phyloP scores from a whole-genome alignment of 768 basidiomycete species.

The Pulveroboletus sp. region DNA sequence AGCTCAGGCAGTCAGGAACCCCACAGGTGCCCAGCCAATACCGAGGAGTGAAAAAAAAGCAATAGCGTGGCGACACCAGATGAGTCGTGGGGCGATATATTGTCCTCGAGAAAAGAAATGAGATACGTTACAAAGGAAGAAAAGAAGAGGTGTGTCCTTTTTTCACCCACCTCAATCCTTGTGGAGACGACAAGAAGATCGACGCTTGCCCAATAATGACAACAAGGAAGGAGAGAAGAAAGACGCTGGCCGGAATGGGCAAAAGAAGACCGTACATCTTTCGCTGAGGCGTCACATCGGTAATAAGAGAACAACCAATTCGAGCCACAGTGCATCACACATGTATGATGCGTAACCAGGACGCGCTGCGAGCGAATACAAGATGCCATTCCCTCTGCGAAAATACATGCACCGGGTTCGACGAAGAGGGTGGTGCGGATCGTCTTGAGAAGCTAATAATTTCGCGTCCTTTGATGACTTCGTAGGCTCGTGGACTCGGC shows the following conservation, averaged over 20 bases:
- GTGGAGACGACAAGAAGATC: slow-evolving; percentile 6
- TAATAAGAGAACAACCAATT: slow-evolving; percentile 13
- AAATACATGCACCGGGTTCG: slow-evolving; percentile 6
- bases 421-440: slow-evolving; percentile 16
- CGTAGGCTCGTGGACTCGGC: slow-evolving; percentile 8
- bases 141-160: background rate
- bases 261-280: background rate
- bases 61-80: background rate
- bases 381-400: slow-evolving; percentile 3
- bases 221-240: background rate
- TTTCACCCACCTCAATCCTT: background rate
- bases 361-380: slow-evolving; percentile 3
- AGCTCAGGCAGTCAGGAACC: background rate
- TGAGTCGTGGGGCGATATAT: background rate
- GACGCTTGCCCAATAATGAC: slow-evolving; percentile 1
- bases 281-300: slow-evolving; percentile 8
- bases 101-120: background rate
- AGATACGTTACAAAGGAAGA: background rate
- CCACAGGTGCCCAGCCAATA: background rate
- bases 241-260: slow-evolving; percentile 3
- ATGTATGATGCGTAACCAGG: background rate
- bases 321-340: slow-evolving; percentile 2
- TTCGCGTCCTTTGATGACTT: slow-evolving; percentile 4
- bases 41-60: background rate
- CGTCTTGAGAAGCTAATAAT: slow-evolving; percentile 18